Percentiles rank a stretch among this genome's conserved stretches.
Evolutionary conservation across 345 rosid genomes (phyloP).

Genomic region (Mangifera indica): DNA sequence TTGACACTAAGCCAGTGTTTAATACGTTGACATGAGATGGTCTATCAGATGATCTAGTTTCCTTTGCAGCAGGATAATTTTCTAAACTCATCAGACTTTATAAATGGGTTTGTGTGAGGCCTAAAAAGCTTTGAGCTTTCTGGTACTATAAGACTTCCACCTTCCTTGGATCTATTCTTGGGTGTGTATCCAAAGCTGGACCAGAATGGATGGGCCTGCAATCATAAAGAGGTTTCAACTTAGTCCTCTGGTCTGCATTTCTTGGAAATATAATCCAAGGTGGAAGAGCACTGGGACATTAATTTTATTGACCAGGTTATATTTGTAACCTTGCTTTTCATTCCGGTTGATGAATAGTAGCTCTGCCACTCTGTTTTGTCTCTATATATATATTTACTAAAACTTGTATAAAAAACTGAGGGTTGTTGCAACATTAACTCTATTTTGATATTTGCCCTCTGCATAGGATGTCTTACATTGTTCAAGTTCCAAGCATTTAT

Average conservation of each 20-base stretch:
- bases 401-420: neutral
- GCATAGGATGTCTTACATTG: neutral
- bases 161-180: neutral
- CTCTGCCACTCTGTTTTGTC: neutral
- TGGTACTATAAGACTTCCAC: neutral
- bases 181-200: neutral
- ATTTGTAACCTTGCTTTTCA: neutral
- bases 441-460: neutral
- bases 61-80: neutral
- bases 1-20: too few species aligned
- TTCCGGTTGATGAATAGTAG: too few species aligned
- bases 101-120: neutral
- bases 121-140: neutral
- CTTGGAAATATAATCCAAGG: too few species aligned
- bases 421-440: neutral
- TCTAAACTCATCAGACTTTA: neutral
- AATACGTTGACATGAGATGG: neutral
- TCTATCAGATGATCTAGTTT: neutral
- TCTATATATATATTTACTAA: neutral
- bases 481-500: neutral
- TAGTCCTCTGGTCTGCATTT: slow-evolving; percentile 1
- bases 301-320: too few species aligned
- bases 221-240: neutral
- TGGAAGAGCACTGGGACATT: too few species aligned
- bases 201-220: neutral